Conservation (phyloP, 1,284 basidiomycete genomes). For the Hortiboletus rubellus region DNA sequence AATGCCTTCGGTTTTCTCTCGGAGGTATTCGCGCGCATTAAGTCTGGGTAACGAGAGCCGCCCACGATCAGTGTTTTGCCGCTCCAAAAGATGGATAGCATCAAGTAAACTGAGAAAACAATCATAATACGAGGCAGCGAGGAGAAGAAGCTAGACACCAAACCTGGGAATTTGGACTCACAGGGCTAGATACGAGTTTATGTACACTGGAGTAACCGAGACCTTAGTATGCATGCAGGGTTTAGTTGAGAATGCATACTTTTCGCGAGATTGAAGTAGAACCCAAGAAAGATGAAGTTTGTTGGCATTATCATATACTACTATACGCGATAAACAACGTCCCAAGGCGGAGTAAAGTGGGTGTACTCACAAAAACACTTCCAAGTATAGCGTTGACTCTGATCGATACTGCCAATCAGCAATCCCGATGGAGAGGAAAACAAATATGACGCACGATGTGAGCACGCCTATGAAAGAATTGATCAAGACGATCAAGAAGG, state of each 20-base stretch:
- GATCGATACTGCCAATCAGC: not conserved
- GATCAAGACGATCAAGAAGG: not conserved
- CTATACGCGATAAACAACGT: not conserved
- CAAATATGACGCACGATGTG: slow-evolving; percentile 10
- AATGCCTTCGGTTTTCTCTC: slow-evolving; percentile 37
- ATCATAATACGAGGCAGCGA: not conserved
- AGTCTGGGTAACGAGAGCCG: slow-evolving; percentile 26
- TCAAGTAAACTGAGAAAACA: not conserved
- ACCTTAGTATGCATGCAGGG: not conserved
- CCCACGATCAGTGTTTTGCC: not conserved
- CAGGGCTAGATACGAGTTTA: slow-evolving; percentile 52
- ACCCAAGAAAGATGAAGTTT: slow-evolving; percentile 53
- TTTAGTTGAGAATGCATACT: slow-evolving; percentile 34
- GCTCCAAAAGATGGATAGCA: not conserved
- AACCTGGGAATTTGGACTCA: slow-evolving; percentile 11
- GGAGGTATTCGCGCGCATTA: slow-evolving; percentile 44
- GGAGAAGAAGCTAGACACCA: not conserved
- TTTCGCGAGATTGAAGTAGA: slow-evolving; percentile 54
- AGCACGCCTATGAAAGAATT: slow-evolving; percentile 10
- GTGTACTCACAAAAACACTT: slow-evolving; percentile 38
- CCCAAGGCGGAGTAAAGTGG: not conserved
- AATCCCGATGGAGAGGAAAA: not conserved
- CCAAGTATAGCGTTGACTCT: slow-evolving; percentile 49
- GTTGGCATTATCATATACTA: slow-evolving; percentile 48
- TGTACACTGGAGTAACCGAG: slow-evolving; percentile 39